Percentiles rank a stretch among this genome's conserved stretches.
Conservation (phyloP, 2,329 filamentous ascomycete genomes). For the Colletotrichum cordylinicola region DNA sequence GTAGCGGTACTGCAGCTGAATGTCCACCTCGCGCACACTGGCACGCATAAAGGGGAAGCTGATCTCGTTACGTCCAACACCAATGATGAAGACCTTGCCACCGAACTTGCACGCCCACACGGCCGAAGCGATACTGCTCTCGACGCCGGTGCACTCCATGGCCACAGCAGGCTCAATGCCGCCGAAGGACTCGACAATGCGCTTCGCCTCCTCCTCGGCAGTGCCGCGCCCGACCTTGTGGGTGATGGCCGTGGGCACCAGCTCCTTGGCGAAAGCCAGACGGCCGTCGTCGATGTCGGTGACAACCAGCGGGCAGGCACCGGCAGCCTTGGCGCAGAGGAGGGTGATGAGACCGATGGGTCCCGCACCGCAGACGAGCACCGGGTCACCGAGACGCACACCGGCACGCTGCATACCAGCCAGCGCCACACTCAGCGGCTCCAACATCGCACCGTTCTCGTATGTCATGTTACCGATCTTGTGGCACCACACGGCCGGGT, state of each 20-base stretch:
- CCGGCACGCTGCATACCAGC: slow-evolving; percentile 86
- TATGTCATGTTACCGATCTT: slow-evolving; percentile 93
- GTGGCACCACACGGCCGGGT: slow-evolving; percentile 94
- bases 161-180: slow-evolving; percentile 82
- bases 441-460: slow-evolving; percentile 88
- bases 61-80: slow-evolving; percentile 95
- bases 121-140: slow-evolving; percentile 83
- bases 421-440: slow-evolving; percentile 88
- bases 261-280: slow-evolving; percentile 81
- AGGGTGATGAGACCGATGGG: slow-evolving; percentile 92
- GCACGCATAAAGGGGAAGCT: slow-evolving; percentile 94
- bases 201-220: slow-evolving; percentile 75
- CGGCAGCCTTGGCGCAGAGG: slow-evolving; percentile 83
- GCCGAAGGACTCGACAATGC: slow-evolving; percentile 71
- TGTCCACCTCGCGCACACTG: slow-evolving; percentile 88
- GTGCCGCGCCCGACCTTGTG: slow-evolving; percentile 74
- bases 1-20: slow-evolving; percentile 97
- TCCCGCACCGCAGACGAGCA: slow-evolving; percentile 89
- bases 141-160: slow-evolving; percentile 94
- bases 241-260: slow-evolving; percentile 80
- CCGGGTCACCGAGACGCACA: slow-evolving; percentile 82
- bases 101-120: slow-evolving; percentile 94
- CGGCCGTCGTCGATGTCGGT: slow-evolving; percentile 93
- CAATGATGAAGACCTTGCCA: slow-evolving; percentile 96
- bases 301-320: slow-evolving; percentile 89